Evolutionary conservation across 805 yeast genomes (phyloP).

Genomic region (Metschnikowia lochheadii): DNA sequence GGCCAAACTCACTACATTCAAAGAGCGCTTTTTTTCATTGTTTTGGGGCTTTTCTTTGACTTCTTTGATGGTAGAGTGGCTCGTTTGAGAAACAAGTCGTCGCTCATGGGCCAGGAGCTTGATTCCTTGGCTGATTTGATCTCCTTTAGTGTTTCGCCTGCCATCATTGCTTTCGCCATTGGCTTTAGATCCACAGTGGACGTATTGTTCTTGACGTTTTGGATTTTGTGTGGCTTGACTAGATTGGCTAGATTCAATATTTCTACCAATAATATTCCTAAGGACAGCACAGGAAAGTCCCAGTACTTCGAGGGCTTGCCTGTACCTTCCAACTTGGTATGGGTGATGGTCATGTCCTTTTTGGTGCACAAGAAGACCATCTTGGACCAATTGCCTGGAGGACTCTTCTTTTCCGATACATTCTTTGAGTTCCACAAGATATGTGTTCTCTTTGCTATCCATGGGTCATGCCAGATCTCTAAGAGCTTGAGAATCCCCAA

Average conservation of each 20-base stretch:
- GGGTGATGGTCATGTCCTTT: slow-evolving; percentile 70
- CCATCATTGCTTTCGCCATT: slow-evolving; percentile 83
- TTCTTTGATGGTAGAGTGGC: slow-evolving; percentile 98
- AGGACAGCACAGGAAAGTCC: slow-evolving; percentile 81
- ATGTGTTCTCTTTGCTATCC: slow-evolving; percentile 58
- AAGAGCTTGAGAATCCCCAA: slow-evolving; percentile 91
- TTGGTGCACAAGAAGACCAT: slow-evolving; percentile 54
- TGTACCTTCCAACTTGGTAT: slow-evolving; percentile 78
- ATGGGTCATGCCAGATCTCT: slow-evolving; percentile 89
- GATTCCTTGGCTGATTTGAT: slow-evolving; percentile 94
- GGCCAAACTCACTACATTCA: slow-evolving; percentile 67
- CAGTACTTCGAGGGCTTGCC: slow-evolving; percentile 96
- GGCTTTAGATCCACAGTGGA: slow-evolving; percentile 87
- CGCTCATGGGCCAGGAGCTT: slow-evolving; percentile 94
- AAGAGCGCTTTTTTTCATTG: slow-evolving; percentile 84
- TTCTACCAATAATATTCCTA: slow-evolving; percentile 88
- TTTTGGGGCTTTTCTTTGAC: slow-evolving; percentile 92
- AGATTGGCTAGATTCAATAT: slow-evolving; percentile 95
- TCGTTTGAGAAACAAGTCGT: slow-evolving; percentile 83
- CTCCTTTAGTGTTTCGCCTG: slow-evolving; percentile 95
- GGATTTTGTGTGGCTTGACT: slow-evolving; percentile 90
- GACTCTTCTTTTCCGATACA: slow-evolving; percentile 51
- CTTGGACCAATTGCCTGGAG: slow-evolving; percentile 59
- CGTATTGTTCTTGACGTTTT: slow-evolving; percentile 67
- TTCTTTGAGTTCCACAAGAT: slow-evolving; percentile 73